A percentile compares a stretch with the other conserved stretches of the same genome.
phyloP scores from a whole-genome alignment of 208 protist genomes.

The Leishmania lainsoni region DNA sequence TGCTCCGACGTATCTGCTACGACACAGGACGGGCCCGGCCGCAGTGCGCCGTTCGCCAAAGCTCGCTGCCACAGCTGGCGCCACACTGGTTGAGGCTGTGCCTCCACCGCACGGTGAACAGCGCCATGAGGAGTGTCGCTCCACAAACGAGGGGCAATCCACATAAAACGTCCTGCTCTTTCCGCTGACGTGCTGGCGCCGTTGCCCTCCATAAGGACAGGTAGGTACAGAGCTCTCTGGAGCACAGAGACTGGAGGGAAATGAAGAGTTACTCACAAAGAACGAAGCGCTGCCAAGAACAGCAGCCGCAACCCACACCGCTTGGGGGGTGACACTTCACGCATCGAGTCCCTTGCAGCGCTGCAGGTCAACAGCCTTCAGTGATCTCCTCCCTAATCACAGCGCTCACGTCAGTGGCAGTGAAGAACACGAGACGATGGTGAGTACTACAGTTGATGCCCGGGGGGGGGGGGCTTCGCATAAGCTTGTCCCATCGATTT shows the following conservation, averaged over 20 bases:
- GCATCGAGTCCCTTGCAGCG: not conserved
- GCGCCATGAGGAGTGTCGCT: constrained; percentile 15
- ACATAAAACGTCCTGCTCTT: not conserved
- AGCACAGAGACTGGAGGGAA: not conserved
- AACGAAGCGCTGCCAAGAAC: not conserved
- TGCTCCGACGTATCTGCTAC: not conserved
- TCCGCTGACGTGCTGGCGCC: not conserved
- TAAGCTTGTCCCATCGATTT: not conserved
- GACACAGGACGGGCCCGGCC: not conserved
- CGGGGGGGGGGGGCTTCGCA: not conserved
- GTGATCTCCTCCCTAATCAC: not conserved
- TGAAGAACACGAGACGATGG: not conserved
- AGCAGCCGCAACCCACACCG: not conserved
- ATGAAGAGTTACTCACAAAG: not conserved
- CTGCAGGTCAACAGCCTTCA: not conserved
- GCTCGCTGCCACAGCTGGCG: constrained; percentile 15
- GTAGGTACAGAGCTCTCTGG: not conserved
- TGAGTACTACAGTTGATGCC: not conserved
- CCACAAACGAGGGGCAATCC: constrained; percentile 19
- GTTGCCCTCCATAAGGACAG: not conserved
- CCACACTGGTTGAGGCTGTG: constrained; percentile 21
- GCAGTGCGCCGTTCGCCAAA: not conserved
- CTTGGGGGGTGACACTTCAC: not conserved
- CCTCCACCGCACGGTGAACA: constrained; percentile 22
- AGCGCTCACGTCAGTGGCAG: not conserved